phyloP scores from a whole-genome alignment of 2,329 filamentous ascomycete genomes.

The Paecilomyces sp. region DNA sequence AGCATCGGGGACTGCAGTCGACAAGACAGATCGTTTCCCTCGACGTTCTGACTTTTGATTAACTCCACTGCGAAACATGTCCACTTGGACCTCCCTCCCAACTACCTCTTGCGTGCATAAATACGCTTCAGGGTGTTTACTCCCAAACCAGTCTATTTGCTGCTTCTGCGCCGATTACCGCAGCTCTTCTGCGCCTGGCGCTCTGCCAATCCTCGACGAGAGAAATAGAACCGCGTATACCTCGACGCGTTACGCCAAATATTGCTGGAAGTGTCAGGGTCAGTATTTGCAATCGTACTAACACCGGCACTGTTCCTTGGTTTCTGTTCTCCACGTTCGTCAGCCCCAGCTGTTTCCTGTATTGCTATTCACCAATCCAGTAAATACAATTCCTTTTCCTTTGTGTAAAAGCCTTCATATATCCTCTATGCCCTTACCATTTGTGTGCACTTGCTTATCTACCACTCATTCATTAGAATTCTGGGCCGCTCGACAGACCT shows the following conservation, averaged over 20 bases:
- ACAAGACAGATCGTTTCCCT: background rate
- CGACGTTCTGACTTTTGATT: background rate
- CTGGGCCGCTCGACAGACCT: conserved; percentile 2
- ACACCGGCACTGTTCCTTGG: background rate
- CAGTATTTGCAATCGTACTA: conserved; percentile 2
- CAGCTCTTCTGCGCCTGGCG: background rate
- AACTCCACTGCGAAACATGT: conserved; percentile 6
- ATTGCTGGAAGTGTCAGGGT: conserved; percentile 11
- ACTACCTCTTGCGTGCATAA: conserved; percentile 11
- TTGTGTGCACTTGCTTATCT: background rate
- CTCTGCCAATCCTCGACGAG: background rate
- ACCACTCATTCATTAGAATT: conserved; percentile 6
- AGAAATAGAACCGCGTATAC: background rate
- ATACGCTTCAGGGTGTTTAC: conserved; percentile 12
- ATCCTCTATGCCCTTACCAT: background rate
- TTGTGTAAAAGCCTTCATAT: background rate
- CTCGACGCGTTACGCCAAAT: conserved; percentile 4
- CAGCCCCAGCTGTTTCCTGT: conserved; percentile 1
- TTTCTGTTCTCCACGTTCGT: conserved; percentile 2
- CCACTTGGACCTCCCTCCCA: conserved; percentile 7
- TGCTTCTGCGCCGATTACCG: conserved; percentile 6
- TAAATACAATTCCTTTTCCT: background rate
- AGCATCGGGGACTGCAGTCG: background rate
- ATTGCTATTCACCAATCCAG: conserved; percentile 7
- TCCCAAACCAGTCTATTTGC: conserved; percentile 6